phyloP scores from a whole-genome alignment of 768 basidiomycete genomes.

The Porphyrellus cyaneotinctus region DNA sequence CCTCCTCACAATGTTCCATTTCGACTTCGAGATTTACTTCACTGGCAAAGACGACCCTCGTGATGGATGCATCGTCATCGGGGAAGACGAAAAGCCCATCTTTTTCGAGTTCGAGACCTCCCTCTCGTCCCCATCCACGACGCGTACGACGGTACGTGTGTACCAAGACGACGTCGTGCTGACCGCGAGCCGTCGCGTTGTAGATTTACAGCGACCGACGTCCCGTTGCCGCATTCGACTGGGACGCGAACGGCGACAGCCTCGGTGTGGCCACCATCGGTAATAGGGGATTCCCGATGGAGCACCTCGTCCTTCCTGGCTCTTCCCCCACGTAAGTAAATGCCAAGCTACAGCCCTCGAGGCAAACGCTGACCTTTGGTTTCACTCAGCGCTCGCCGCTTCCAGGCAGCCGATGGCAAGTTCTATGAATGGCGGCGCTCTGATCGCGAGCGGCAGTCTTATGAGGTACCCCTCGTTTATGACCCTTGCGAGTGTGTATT shows the following conservation, averaged over 20 bases:
- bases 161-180: background rate
- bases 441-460: conserved; percentile 44
- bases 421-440: conserved; percentile 65
- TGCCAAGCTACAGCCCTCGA: background rate
- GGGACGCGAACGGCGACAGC: conserved; percentile 29
- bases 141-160: conserved; percentile 26
- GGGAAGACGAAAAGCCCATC: conserved; percentile 54
- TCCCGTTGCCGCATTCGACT: conserved; percentile 52
- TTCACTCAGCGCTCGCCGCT: conserved; percentile 51
- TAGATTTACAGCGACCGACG: conserved; percentile 42
- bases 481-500: background rate
- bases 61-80: conserved; percentile 59
- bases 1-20: conserved; percentile 27
- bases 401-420: conserved; percentile 52
- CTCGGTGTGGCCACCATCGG: conserved; percentile 50
- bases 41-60: conserved; percentile 68
- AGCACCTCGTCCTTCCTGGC: conserved; percentile 54
- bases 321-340: conserved; percentile 43
- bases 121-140: conserved; percentile 15
- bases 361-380: conserved; percentile 5
- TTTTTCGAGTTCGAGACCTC: conserved; percentile 67
- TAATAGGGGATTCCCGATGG: conserved; percentile 54
- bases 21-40: conserved; percentile 60
- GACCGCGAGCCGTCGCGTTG: background rate
- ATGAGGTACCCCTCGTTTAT: conserved; percentile 49